Evolutionary conservation across 164 flowering plant species (phyloP), one percentile per base, ranked within the genome.

Genomic region (Vitis rupestris): DNA sequence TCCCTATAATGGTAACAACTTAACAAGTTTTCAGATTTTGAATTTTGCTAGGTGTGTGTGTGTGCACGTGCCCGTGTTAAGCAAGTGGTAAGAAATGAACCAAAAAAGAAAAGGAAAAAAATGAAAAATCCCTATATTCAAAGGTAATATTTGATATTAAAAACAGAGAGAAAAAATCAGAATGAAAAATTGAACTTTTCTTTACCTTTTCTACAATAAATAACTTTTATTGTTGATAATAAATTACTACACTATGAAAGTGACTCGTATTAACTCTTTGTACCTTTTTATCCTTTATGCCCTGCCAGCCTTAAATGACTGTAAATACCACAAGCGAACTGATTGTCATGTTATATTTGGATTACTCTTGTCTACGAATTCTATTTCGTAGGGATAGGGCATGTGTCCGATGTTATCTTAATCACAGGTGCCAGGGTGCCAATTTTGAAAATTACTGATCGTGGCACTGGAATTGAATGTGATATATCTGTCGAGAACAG

Each of bases 401-500:
- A 79, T 77, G 85, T 88, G 49, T 67, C 27, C 65, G 68, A 82
- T 47, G 84, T 90, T 16, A 77, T 79, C 68, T 79, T 83, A 61
- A 82, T 90, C 68, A 54, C 84, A 65, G 63, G 74, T 52, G 92
- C 95, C n/a, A 82, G 82, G 80, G 92, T 88, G 72, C 95, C 92
- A 44, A 81, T 90, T 68, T 67, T 90, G 50, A 88, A 88, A 76
- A 76, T 81, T 65, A 70, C 76, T 71, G 91, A 90, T 75, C 49
- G 72, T 64, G 89, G 88, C 74, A 88, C 87, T 64, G 80, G 83
- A 69, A 79, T 88, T 65, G 91, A 88, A 78, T 90, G 92, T 78
- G 95, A 90, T 76, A 71, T 90, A 55, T 90, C 92, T 10, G 83
- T 90, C 68, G 91, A 83, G 63, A 90, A 90, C 73, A 74, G 78